phyloP scores from a whole-genome alignment of 257 asterid species.

The Ajuga chamaepitys region DNA sequence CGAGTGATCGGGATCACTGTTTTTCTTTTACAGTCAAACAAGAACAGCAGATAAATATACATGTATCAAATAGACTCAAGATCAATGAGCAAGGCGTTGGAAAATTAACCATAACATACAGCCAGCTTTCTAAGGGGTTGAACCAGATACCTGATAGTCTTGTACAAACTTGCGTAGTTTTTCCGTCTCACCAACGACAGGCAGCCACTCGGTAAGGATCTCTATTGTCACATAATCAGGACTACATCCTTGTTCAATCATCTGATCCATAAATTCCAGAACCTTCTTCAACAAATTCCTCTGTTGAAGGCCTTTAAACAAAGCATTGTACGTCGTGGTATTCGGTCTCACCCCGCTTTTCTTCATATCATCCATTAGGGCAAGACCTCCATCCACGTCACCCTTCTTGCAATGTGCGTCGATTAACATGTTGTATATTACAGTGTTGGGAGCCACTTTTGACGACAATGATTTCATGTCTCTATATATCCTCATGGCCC shows the following conservation, averaged over 20 bases:
- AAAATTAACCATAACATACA: not conserved
- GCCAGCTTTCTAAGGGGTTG: conserved; percentile 1
- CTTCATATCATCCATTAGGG: conserved; percentile 67
- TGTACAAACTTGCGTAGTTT: conserved; percentile 44
- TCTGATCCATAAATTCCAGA: conserved; percentile 61
- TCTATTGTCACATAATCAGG: conserved; percentile 84
- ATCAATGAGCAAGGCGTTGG: not conserved
- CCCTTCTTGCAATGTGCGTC: conserved; percentile 57
- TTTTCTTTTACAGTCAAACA: not conserved
- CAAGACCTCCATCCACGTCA: conserved; percentile 53
- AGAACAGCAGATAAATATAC: not conserved
- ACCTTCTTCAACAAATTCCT: conserved; percentile 63
- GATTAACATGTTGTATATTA: conserved; percentile 63
- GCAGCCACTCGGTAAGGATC: conserved; percentile 68
- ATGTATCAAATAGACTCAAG: not conserved
- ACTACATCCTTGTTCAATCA: conserved; percentile 56
- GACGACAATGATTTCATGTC: conserved; percentile 36
- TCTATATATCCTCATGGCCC: conserved; percentile 52
- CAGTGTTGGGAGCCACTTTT: conserved; percentile 51
- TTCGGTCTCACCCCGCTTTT: conserved; percentile 50
- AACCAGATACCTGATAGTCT: conserved; percentile 42
- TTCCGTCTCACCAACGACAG: conserved; percentile 58
- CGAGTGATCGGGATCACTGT: no score
- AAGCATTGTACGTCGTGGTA: conserved; percentile 62
- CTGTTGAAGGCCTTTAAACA: conserved; percentile 62